Conservation (phyloP, 768 basidiomycete species). For the Phylloporus sp. region DNA sequence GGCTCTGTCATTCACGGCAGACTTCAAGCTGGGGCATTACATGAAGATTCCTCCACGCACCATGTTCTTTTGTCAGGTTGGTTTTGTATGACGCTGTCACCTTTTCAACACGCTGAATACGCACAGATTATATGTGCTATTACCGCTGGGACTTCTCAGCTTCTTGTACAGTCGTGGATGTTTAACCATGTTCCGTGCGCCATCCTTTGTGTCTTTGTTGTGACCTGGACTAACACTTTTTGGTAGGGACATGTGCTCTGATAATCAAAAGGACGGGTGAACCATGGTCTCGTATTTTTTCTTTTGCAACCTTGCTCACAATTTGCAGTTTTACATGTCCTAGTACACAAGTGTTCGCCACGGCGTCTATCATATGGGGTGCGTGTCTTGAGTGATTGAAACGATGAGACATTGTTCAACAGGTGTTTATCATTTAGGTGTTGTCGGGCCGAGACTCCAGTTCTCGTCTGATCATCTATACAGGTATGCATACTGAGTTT, state of each 20-base stretch:
- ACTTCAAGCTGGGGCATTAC: slow-evolving; percentile 79
- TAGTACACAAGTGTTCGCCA: slow-evolving; percentile 48
- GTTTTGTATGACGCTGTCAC: not conserved
- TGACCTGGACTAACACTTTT: not conserved
- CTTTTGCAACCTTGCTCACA: not conserved
- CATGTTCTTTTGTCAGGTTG: slow-evolving; percentile 70
- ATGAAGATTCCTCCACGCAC: slow-evolving; percentile 57
- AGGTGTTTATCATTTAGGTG: slow-evolving; percentile 40
- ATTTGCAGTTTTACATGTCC: slow-evolving; percentile 46
- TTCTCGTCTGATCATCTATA: slow-evolving; percentile 58
- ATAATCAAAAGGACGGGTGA: slow-evolving; percentile 39
- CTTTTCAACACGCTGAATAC: not conserved
- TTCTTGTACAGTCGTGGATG: slow-evolving; percentile 76
- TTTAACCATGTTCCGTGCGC: slow-evolving; percentile 54
- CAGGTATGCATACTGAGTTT: slow-evolving; percentile 39
- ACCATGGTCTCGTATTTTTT: not conserved
- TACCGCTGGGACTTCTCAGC: slow-evolving; percentile 68
- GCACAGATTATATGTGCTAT: slow-evolving; percentile 56
- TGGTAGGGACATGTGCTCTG: slow-evolving; percentile 45
- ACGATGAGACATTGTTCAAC: slow-evolving; percentile 9
- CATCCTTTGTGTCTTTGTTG: not conserved
- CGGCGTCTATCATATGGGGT: slow-evolving; percentile 54
- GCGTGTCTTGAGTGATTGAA: not conserved
- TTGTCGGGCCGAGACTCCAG: slow-evolving; percentile 59
- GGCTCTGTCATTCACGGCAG: slow-evolving; percentile 65